Evolutionary conservation across 495 filamentous ascomycete species (phyloP).

Genomic region (Podospora conica): DNA sequence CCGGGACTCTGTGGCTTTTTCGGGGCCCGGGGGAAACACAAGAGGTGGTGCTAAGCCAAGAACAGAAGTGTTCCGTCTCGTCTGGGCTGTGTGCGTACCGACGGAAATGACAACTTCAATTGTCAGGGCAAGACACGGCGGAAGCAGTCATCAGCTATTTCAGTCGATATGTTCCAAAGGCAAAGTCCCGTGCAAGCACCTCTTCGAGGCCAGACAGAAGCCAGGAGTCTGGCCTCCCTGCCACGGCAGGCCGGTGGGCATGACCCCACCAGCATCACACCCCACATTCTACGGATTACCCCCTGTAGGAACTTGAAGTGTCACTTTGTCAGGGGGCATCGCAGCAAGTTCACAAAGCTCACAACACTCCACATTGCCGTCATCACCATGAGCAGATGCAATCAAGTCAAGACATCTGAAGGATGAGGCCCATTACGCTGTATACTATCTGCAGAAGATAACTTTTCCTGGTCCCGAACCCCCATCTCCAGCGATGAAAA

Average conservation of each 20-base stretch:
- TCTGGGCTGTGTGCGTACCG: not conserved
- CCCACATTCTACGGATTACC: not conserved
- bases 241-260: not conserved
- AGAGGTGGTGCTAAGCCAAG: not conserved
- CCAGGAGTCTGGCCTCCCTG: not conserved
- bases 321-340: not conserved
- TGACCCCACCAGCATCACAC: not conserved
- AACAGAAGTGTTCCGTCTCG: not conserved
- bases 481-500: constrained; percentile 31
- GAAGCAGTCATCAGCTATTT: not conserved
- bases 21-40: not conserved
- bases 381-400: not conserved
- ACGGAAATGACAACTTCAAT: not conserved
- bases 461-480: constrained; percentile 34
- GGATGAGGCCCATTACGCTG: constrained; percentile 8
- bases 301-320: not conserved
- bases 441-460: constrained; percentile 15
- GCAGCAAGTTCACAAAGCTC: not conserved
- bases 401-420: not conserved
- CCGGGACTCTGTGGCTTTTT: not conserved
- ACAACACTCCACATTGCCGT: not conserved
- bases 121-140: not conserved
- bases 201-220: not conserved
- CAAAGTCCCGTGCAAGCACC: not conserved
- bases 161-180: not conserved